Evolutionary conservation across 2,329 filamentous ascomycete species (phyloP).

Genomic region (Penicillium italicum): DNA sequence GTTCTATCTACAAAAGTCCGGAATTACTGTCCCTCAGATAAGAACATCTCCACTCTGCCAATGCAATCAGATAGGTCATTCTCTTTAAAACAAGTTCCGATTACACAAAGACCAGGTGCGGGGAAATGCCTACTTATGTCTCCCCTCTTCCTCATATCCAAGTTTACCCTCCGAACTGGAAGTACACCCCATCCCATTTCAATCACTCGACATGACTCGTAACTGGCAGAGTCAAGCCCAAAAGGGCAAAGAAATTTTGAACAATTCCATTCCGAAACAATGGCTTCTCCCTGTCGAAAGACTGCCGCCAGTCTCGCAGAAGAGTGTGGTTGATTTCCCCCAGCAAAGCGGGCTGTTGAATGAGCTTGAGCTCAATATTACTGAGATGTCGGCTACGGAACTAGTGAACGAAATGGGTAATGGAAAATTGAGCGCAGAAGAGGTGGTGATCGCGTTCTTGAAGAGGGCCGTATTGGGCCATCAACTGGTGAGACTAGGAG

Average conservation of each 20-base stretch:
- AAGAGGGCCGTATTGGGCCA: constrained; percentile 35
- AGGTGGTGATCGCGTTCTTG: constrained; percentile 33
- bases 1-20: too few relatives aligned
- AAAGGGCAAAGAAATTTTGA: constrained; percentile 33
- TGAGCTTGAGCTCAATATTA: constrained; percentile 50
- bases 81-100: not conserved
- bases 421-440: constrained; percentile 30
- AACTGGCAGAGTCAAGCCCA: constrained; percentile 34
- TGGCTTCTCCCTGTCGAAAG: constrained; percentile 32
- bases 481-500: constrained; percentile 26
- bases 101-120: not conserved
- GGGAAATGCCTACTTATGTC: not conserved
- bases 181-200: not conserved
- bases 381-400: constrained; percentile 41
- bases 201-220: constrained; percentile 17
- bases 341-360: constrained; percentile 49
- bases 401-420: constrained; percentile 29
- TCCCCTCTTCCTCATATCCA: not conserved
- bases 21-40: not conserved
- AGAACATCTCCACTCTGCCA: not conserved
- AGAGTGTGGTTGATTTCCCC: constrained; percentile 32
- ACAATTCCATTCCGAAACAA: constrained; percentile 34
- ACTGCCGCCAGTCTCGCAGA: constrained; percentile 27
- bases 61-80: not conserved
- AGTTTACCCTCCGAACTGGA: not conserved